These are phyloP conservation scores for Claviceps maximensis DNA, from an alignment of 2,329 filamentous ascomycete species.

Conservation along the genomic window DNA sequence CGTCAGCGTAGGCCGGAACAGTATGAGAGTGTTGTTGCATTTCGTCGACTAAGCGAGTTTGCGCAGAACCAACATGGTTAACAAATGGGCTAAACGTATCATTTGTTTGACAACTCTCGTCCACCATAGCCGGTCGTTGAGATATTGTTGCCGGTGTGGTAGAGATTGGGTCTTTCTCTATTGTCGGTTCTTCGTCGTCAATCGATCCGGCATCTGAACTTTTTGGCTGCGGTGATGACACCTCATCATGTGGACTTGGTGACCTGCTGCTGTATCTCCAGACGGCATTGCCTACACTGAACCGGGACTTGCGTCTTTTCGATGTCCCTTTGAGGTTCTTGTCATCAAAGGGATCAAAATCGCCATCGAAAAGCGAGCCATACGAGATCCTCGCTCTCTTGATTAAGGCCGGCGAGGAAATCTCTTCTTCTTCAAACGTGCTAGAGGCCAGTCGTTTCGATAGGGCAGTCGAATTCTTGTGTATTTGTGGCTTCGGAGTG, in stretches of 20 bases:
- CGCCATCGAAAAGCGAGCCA: constrained; percentile 50
- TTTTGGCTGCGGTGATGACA: constrained; percentile 8
- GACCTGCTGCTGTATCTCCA: constrained; percentile 68
- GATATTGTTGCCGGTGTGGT: not conserved
- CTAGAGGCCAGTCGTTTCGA: constrained; percentile 22
- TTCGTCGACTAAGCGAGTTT: constrained; percentile 11
- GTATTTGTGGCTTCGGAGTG: constrained; percentile 4
- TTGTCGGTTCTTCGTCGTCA: constrained; percentile 5
- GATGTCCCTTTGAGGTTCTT: constrained; percentile 22
- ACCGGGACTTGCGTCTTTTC: constrained; percentile 53
- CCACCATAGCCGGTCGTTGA: constrained; percentile 18
- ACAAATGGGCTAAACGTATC: constrained; percentile 16
- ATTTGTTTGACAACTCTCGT: constrained; percentile 23
- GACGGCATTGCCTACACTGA: constrained; percentile 49
- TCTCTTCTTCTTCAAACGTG: constrained; percentile 37
- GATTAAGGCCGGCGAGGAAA: constrained; percentile 67
- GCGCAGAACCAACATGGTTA: constrained; percentile 16
- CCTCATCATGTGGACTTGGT: constrained; percentile 50
- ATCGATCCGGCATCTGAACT: constrained; percentile 9
- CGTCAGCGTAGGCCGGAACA: not conserved
- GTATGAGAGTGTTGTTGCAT: constrained; percentile 6
- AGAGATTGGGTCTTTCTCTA: not conserved
- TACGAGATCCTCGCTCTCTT: constrained; percentile 59
- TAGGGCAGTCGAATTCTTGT: constrained; percentile 9
- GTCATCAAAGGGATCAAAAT: constrained; percentile 59